Conservation (phyloP, 345 rosid genomes). For the Arabis hirsuta region DNA sequence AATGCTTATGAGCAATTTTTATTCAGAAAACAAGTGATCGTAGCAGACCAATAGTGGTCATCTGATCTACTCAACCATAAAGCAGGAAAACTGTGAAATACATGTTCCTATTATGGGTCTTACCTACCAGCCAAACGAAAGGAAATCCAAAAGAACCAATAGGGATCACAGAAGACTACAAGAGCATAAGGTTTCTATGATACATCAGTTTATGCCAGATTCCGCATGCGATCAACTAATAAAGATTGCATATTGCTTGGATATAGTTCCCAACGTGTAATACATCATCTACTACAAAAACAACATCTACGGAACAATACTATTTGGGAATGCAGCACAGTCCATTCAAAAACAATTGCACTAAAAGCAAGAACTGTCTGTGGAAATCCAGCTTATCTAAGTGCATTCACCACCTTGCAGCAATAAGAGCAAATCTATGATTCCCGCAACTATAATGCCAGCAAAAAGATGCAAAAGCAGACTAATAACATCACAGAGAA, state of each 20-base stretch:
- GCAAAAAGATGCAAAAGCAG: background rate
- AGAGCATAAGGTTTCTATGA: slow-evolving; percentile 21
- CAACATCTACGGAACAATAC: background rate
- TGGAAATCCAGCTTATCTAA: background rate
- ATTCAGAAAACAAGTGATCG: slow-evolving; percentile 8
- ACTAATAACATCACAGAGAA: background rate
- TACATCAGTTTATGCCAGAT: background rate
- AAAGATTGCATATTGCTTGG: background rate
- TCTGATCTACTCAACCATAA: background rate
- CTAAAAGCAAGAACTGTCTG: background rate
- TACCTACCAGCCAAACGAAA: slow-evolving; percentile 24
- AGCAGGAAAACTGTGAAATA: slow-evolving; percentile 1
- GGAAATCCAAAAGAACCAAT: slow-evolving; percentile 3
- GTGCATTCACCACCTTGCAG: slow-evolving; percentile 24
- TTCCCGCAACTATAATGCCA: slow-evolving; percentile 3
- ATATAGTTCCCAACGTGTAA: no score
- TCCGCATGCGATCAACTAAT: background rate
- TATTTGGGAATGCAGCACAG: background rate
- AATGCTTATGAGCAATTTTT: slow-evolving; percentile 1
- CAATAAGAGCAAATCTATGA: slow-evolving; percentile 6
- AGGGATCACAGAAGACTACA: background rate
- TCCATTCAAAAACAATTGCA: no score
- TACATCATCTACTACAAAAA: no score
- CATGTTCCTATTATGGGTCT: slow-evolving; percentile 14
- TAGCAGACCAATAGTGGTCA: background rate